phyloP scores from a whole-genome alignment of 805 yeast genomes.

The Wickerhamiella siamensis region DNA sequence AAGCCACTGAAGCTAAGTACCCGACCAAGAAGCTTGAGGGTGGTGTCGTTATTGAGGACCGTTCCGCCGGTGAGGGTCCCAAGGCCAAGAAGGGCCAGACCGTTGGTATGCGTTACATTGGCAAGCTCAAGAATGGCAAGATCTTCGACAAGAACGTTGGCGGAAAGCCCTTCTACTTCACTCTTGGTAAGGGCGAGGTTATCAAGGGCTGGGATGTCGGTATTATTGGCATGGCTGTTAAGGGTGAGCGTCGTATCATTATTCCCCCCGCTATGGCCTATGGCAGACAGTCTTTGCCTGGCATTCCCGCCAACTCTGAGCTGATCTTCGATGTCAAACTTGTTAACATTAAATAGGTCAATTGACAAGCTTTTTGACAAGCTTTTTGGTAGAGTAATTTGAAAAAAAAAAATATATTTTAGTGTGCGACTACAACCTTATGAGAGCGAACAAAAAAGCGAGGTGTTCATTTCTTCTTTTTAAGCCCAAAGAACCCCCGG shows the following conservation, averaged over 20 bases:
- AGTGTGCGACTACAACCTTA: neutral
- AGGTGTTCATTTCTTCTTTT: neutral
- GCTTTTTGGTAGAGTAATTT: neutral
- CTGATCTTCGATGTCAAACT: conserved; percentile 92
- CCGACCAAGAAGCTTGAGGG: conserved; percentile 73
- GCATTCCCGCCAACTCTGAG: conserved; percentile 95
- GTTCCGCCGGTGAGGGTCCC: conserved; percentile 77
- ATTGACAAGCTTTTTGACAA: neutral
- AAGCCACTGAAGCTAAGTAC: conserved; percentile 29
- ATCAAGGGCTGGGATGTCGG: conserved; percentile 98
- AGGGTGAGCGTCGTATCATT: conserved; percentile 96
- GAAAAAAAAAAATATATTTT: neutral
- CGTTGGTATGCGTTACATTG: conserved; percentile 95
- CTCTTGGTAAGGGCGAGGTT: conserved; percentile 93
- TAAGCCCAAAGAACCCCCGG: conserved; percentile 1
- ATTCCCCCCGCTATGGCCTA: conserved; percentile 95
- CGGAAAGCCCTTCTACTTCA: conserved; percentile 90
- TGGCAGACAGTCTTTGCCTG: conserved; percentile 88
- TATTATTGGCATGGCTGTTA: conserved; percentile 96
- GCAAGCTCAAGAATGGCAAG: conserved; percentile 92
- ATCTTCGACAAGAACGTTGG: conserved; percentile 93
- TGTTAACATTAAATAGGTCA: conserved; percentile 68
- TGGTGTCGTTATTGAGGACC: conserved; percentile 88
- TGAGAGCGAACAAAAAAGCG: neutral
- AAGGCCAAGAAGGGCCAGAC: conserved; percentile 75